These are phyloP conservation scores for Butyriboletus appendiculatus DNA, from an alignment of 1,284 basidiomycete species.

Conservation along the genomic window DNA sequence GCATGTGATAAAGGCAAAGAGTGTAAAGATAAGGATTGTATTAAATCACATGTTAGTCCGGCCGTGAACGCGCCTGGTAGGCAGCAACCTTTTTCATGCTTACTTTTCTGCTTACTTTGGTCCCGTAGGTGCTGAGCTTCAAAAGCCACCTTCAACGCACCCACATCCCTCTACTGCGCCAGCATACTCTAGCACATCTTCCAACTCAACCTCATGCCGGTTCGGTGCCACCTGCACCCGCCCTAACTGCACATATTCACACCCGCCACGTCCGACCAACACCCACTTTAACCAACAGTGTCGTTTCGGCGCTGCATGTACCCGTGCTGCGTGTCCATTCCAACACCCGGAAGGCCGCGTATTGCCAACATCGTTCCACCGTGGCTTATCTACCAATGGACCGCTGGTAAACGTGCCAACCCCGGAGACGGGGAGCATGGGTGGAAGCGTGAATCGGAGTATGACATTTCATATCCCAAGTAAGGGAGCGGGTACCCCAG, in stretches of 20 bases:
- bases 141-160: slow-evolving; percentile 38
- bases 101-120: slow-evolving; percentile 1
- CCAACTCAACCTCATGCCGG: slow-evolving; percentile 58
- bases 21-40: slow-evolving; percentile 90
- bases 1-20: slow-evolving; percentile 82
- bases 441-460: slow-evolving; percentile 61
- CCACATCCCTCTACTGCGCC: slow-evolving; percentile 20
- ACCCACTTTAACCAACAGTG: slow-evolving; percentile 54
- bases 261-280: slow-evolving; percentile 53
- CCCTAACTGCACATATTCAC: slow-evolving; percentile 68
- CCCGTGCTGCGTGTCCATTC: slow-evolving; percentile 72
- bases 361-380: slow-evolving; percentile 73
- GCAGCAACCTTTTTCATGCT: slow-evolving; percentile 18
- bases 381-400: slow-evolving; percentile 60
- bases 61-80: slow-evolving; percentile 68
- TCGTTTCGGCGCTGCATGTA: slow-evolving; percentile 77
- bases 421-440: slow-evolving; percentile 66
- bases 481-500: slow-evolving; percentile 33
- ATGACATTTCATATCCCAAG: slow-evolving; percentile 59
- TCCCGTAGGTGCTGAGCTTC: slow-evolving; percentile 42
- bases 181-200: slow-evolving; percentile 33
- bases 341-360: slow-evolving; percentile 81
- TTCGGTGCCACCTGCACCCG: slow-evolving; percentile 77
- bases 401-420: slow-evolving; percentile 59
- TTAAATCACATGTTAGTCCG: slow-evolving; percentile 86